Conservation (phyloP, 495 filamentous ascomycete species). For the Neurospora discreta region DNA sequence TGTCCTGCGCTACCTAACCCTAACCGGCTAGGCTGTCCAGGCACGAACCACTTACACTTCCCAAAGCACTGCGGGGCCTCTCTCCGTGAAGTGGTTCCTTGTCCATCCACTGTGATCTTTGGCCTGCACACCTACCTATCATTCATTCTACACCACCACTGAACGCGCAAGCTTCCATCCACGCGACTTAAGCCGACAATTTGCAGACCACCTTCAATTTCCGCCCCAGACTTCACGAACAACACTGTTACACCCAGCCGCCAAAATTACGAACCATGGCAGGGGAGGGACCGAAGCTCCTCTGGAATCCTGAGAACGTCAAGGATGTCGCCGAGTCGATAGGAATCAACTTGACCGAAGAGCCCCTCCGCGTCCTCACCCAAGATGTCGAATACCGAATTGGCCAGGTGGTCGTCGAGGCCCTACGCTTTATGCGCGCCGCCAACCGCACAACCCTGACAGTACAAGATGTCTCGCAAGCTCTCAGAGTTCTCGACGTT, state of each 20-base stretch:
- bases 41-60: background rate
- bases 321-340: slow-evolving; percentile 91
- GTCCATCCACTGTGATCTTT: background rate
- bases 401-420: slow-evolving; percentile 82
- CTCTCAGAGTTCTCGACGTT: slow-evolving; percentile 74
- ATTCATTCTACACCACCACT: background rate
- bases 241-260: background rate
- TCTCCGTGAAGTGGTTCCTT: background rate
- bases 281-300: slow-evolving; percentile 28
- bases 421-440: slow-evolving; percentile 89
- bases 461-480: slow-evolving; percentile 76
- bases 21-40: background rate
- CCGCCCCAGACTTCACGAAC: too few species aligned
- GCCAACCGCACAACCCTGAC: slow-evolving; percentile 69
- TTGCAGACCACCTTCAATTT: background rate
- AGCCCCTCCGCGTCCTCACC: slow-evolving; percentile 70
- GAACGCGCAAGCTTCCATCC: background rate
- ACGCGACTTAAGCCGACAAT: background rate
- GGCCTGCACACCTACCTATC: background rate
- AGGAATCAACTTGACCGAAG: slow-evolving; percentile 70
- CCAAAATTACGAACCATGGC: background rate
- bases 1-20: background rate
- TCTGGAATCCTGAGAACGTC: slow-evolving; percentile 96
- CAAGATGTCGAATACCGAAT: slow-evolving; percentile 94
- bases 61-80: background rate